Evolutionary conservation across 2,329 filamentous ascomycete species (phyloP), one percentile per base, ranked within the genome.

Genomic region (Cylindrodendrum hubeiense): DNA sequence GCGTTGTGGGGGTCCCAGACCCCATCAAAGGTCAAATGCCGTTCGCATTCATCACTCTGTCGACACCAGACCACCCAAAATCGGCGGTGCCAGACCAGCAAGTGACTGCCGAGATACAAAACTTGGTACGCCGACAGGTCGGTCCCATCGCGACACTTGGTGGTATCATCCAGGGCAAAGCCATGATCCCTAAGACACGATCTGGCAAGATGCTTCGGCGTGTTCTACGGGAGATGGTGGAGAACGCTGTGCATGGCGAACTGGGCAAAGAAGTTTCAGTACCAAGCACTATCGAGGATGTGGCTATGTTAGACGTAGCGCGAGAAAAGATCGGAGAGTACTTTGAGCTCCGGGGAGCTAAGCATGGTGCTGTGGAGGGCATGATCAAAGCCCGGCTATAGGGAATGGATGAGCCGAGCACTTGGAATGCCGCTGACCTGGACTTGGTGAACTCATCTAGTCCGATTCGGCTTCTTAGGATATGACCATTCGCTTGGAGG

Each of bases 141-240:
- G 95, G 95, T 7, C 89, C 93, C 22, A 97, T 98, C 68, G 95
- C 95, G 2, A 89, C 89, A 2, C 85, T 98, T 0, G 94, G 94
- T 9, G 95, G 95, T 2, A 91, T 97, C 74, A 92, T 97, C 56
- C 92, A 94, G 69, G 93, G 93, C 41, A 90, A 89, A 70, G 91
- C 91, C 17, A 95, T 97, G 86, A 97, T 98, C 56, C 95, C 95
- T 6, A 95, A 95, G 83, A 98, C 95, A 17, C 83, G 95, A 28
- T 94, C 91, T n/a, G 95, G 95, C 28, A 98, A 98, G 86, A 97
- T 94, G 5, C 79, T 98, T 64, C 85, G 95, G 4, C 85, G 95
- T 24, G 93, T 97, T 33, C 80, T 98, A 77, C 86, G 93, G 33
- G 93, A 97, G 80, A 81, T 98, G 70, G 81, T 97, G 17, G 95